These are phyloP conservation scores for Musa balbisiana DNA, from an alignment of 202 grass and related monocot genomes.

Conservation along the genomic window DNA sequence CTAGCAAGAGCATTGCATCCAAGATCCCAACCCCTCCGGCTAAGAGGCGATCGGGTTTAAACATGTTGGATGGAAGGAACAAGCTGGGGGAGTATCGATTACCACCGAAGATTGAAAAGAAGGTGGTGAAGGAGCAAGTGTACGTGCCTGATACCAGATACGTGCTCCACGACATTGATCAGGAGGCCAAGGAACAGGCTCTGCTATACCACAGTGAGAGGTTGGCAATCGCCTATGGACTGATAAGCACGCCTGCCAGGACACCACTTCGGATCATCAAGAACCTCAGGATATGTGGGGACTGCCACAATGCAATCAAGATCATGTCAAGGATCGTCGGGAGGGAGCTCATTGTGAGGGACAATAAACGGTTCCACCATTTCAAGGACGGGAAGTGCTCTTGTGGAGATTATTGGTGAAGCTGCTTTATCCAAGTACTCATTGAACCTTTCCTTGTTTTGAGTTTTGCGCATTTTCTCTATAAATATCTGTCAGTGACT, in stretches of 20 bases:
- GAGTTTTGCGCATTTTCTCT: not conserved
- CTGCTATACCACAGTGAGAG: constrained; percentile 89
- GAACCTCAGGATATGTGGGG: constrained; percentile 91
- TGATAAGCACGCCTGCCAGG: constrained; percentile 91
- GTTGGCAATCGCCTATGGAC: constrained; percentile 83
- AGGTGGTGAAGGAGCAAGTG: constrained; percentile 73
- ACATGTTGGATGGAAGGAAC: constrained; percentile 95
- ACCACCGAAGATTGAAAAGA: constrained; percentile 88
- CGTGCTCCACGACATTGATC: constrained; percentile 93
- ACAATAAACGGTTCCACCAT: constrained; percentile 98
- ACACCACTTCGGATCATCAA: constrained; percentile 92
- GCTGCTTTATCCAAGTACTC: not conserved
- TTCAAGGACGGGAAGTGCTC: constrained; percentile 97
- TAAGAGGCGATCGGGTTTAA: constrained; percentile 73
- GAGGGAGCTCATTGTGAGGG: constrained; percentile 88
- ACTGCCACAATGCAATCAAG: constrained; percentile 99
- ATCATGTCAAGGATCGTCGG: constrained; percentile 98
- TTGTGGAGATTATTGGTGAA: constrained; percentile 98
- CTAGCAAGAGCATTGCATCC: constrained; percentile 40
- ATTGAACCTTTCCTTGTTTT: not conserved
- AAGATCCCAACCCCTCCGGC: constrained; percentile 59
- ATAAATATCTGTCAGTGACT: not conserved
- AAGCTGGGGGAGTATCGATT: constrained; percentile 69
- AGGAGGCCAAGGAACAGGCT: constrained; percentile 94
- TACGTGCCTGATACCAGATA: constrained; percentile 96